These are phyloP conservation scores for Peribolospora kevripleyi DNA, from an alignment of 768 basidiomycete species.

Conservation along the genomic window DNA sequence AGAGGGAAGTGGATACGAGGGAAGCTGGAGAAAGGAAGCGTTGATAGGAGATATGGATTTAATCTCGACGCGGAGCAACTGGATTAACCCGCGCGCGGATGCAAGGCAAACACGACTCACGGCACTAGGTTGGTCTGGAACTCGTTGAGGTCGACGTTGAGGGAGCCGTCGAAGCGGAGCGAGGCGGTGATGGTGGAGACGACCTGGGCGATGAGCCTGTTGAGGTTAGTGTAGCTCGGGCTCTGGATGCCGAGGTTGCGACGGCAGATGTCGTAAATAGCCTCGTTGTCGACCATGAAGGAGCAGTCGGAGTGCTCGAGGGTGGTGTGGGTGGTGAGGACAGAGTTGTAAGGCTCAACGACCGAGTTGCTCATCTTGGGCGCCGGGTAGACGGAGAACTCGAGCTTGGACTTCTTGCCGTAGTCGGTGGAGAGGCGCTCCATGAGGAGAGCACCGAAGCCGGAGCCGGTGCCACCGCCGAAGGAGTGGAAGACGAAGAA, in stretches of 20 bases:
- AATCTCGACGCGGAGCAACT: slow-evolving; percentile 3
- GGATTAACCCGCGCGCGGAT: slow-evolving; percentile 17
- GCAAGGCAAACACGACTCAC: not conserved
- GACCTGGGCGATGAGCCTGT: slow-evolving; percentile 90
- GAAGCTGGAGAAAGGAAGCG: slow-evolving; percentile 52
- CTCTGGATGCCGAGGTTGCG: slow-evolving; percentile 60
- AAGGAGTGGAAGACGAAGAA: slow-evolving; percentile 99
- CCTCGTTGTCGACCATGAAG: slow-evolving; percentile 99
- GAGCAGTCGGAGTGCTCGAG: slow-evolving; percentile 99
- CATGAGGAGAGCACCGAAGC: slow-evolving; percentile 89
- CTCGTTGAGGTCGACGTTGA: slow-evolving; percentile 92
- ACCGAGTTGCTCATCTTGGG: slow-evolving; percentile 84
- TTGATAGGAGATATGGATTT: not conserved
- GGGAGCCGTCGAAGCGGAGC: slow-evolving; percentile 82
- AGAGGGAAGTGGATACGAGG: slow-evolving; percentile 65
- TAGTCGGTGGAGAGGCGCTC: slow-evolving; percentile 95
- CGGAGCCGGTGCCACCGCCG: slow-evolving; percentile 97
- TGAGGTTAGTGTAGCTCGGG: slow-evolving; percentile 81
- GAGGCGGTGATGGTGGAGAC: slow-evolving; percentile 96
- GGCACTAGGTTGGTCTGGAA: slow-evolving; percentile 97
- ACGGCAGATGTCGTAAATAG: slow-evolving; percentile 97
- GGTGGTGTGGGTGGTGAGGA: slow-evolving; percentile 88
- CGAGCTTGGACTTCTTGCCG: slow-evolving; percentile 97
- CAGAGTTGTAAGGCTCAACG: slow-evolving; percentile 86
- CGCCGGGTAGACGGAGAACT: slow-evolving; percentile 93